Conservation (phyloP, 306 rosid species). For the Biancaea sappan region DNA sequence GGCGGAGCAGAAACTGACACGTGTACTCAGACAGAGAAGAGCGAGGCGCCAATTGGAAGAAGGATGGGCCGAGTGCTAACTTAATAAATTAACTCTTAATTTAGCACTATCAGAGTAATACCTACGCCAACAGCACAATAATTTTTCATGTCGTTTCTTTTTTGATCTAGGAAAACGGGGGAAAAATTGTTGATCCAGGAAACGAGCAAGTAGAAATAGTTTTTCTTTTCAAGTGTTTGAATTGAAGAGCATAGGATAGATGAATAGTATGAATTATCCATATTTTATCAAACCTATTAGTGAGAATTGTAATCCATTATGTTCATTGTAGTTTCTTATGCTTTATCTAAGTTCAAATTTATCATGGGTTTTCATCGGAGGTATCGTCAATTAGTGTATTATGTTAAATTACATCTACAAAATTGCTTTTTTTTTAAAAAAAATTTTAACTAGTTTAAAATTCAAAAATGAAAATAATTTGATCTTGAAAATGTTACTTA, state of each 20-base stretch:
- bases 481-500: too few relatives aligned
- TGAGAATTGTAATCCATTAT: background rate
- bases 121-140: background rate
- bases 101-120: too few relatives aligned
- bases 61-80: slow-evolving; percentile 54
- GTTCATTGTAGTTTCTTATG: background rate
- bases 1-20: slow-evolving; percentile 48
- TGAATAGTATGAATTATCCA: background rate
- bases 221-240: background rate
- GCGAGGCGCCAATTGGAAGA: slow-evolving; percentile 40
- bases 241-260: background rate
- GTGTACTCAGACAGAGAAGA: slow-evolving; percentile 26
- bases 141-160: background rate
- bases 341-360: background rate
- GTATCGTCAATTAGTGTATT: too few relatives aligned
- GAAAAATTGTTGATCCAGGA: background rate
- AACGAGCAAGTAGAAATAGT: background rate
- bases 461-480: too few relatives aligned
- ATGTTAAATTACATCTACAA: too few relatives aligned
- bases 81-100: background rate
- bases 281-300: background rate
- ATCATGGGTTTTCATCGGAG: background rate
- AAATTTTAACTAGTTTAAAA: too few relatives aligned
- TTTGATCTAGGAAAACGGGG: background rate
- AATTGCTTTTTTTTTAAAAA: too few relatives aligned